Base-by-base conservation (phyloP, 139 green algal genomes). In the Chlorella sp. region DNA sequence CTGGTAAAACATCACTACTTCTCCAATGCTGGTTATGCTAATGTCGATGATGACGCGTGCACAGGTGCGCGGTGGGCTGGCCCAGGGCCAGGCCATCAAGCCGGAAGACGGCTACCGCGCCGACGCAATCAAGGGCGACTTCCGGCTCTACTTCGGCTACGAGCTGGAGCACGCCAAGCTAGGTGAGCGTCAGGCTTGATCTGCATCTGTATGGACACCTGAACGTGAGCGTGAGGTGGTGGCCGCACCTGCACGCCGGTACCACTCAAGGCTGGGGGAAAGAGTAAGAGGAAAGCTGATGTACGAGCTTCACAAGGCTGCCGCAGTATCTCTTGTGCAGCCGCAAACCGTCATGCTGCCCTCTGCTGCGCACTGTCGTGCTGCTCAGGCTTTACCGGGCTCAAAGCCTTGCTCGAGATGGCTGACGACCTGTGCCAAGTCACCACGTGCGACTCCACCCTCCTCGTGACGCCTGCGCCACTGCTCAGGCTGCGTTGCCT, bases 161-260 rank as follows among this genome's bases (percentile, higher is more conserved):
- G 67, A 72, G 49, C 67, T 72, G 67, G 67, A 72, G 42, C 63
- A 72, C 49, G 64, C 31, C 30, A 27, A 30, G 1, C 67, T 72
- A 20, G 67, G 67, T 72, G 29, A 24, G 66, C 26, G 3, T 31
- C 59, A 30, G 22, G 26, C 23, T 64, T 32, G 59, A 31, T 10
- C 59, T 5, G 17, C 14, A 10, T 32, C 23, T 32, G 14, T 55
- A 17, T 17, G 17, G 10, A 55, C 10, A 55, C 42, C 42, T 55
- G n/a, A n/a, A 36, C 17, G 27, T 35, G 30, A 26, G 5, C 30
- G 2, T 5, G 27, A 36, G 27, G 29, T 67, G 27, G 29, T n/a
- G n/a, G n/a, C n/a, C n/a, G n/a, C n/a, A 42, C 33, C 26, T 51
- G 33, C 20, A 31, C 33, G 31, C 23, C 4, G 23, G 4, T 26